Conservation (phyloP, 805 yeast species). For the Sugiyamaella americana region DNA sequence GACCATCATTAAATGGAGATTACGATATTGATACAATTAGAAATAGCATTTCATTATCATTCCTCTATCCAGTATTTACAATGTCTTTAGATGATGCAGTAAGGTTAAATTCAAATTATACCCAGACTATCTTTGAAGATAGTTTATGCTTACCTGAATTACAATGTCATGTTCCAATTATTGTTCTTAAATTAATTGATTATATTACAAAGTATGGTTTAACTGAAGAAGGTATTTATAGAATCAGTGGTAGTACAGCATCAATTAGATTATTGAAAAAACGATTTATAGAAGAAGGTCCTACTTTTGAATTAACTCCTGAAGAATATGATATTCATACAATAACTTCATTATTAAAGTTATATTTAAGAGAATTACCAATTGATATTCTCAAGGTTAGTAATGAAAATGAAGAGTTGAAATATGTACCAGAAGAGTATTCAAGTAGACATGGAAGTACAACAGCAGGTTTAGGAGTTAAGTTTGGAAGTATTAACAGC, state of each 20-base stretch:
- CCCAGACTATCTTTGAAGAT: not conserved
- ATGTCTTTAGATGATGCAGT: conserved; percentile 18
- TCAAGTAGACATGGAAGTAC: too few relatives aligned
- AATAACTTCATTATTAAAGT: conserved; percentile 28
- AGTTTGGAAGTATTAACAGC: too few relatives aligned
- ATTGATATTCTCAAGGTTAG: conserved; percentile 17
- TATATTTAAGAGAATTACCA: conserved; percentile 27
- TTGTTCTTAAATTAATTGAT: conserved; percentile 17
- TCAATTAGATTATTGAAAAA: conserved; percentile 21
- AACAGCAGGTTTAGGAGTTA: too few relatives aligned
- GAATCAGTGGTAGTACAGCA: conserved; percentile 26
- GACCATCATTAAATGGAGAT: not conserved
- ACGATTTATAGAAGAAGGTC: conserved; percentile 18
- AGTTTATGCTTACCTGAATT: conserved; percentile 12
- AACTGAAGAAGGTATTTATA: conserved; percentile 29
- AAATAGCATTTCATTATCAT: not conserved
- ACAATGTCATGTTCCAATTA: conserved; percentile 16
- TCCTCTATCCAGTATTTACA: conserved; percentile 17
- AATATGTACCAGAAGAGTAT: not conserved
- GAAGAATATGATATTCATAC: conserved; percentile 26
- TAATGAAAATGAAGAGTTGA: not conserved
- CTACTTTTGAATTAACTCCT: conserved; percentile 19
- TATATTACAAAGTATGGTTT: conserved; percentile 24
- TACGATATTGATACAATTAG: not conserved
- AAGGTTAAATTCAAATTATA: conserved; percentile 6